Evolutionary conservation across 2,329 filamentous ascomycete genomes (phyloP).

Genomic region (Sporothrix mexicana): DNA sequence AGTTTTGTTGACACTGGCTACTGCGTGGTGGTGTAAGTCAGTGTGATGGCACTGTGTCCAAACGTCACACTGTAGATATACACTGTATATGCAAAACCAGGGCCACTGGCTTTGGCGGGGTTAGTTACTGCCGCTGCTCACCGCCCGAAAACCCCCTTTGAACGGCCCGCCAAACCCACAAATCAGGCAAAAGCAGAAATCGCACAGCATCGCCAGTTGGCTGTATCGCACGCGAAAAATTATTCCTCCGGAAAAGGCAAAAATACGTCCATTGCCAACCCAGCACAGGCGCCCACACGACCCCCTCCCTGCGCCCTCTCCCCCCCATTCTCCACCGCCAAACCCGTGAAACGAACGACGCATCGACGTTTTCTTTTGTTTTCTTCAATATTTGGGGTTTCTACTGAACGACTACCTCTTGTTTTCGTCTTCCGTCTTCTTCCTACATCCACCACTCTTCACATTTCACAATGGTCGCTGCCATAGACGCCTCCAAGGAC

Average conservation of each 20-base stretch:
- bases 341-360: constrained; percentile 21
- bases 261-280: constrained; percentile 25
- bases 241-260: constrained; percentile 34
- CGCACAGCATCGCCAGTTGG: constrained; percentile 29
- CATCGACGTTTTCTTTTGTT: background rate
- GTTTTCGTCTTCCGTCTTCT: background rate
- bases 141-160: constrained; percentile 26
- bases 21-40: background rate
- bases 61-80: background rate
- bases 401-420: background rate
- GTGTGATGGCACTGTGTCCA: background rate
- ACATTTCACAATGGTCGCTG: constrained; percentile 33
- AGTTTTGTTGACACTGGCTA: background rate
- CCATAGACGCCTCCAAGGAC: constrained; percentile 65
- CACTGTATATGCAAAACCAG: background rate
- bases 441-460: background rate
- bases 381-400: constrained; percentile 9
- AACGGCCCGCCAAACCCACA: constrained; percentile 32
- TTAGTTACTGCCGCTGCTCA: constrained; percentile 6
- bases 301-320: background rate
- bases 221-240: constrained; percentile 29
- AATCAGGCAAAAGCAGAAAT: constrained; percentile 28
- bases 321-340: constrained; percentile 14
- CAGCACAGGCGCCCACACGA: constrained; percentile 13
- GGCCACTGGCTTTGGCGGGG: constrained; percentile 17